Conservation (phyloP, 1,139 yeast species). For the Hanseniaspora sp. region DNA sequence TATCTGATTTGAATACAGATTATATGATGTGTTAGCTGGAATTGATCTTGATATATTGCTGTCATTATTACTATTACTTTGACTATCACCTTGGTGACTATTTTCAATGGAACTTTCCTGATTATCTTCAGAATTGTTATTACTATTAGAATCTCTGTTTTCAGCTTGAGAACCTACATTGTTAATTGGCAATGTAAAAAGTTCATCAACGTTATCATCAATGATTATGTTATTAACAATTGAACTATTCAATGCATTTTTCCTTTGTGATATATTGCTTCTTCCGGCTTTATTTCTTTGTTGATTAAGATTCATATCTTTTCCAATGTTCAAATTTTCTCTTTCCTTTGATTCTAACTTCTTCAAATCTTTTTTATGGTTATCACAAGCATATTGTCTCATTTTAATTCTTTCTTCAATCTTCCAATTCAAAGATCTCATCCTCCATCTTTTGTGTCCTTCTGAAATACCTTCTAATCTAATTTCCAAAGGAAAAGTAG, state of each 20-base stretch:
- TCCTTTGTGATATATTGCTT: constrained; percentile 1
- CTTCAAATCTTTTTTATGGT: constrained; percentile 42
- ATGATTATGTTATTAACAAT: constrained; percentile 10
- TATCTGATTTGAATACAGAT: constrained; percentile 4
- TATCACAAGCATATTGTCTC: constrained; percentile 45
- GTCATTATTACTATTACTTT: neutral
- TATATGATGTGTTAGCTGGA: constrained; percentile 6
- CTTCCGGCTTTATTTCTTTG: constrained; percentile 10
- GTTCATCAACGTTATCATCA: constrained; percentile 13
- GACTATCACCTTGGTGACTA: neutral
- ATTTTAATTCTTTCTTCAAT: constrained; percentile 72
- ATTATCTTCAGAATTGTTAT: neutral
- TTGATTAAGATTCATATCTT: neutral
- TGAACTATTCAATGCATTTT: neutral
- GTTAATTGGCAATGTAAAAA: neutral
- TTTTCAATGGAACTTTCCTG: neutral
- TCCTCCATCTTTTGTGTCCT: constrained; percentile 69
- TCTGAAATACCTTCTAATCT: constrained; percentile 66
- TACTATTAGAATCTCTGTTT: neutral
- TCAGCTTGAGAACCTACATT: neutral
- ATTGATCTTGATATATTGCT: neutral
- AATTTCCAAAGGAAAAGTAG: constrained; percentile 71
- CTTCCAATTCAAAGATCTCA: constrained; percentile 82
- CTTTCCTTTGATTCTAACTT: constrained; percentile 38
- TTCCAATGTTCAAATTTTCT: constrained; percentile 24